phyloP scores from a whole-genome alignment of 2,329 filamentous ascomycete species.

The Cladosporium phlei region DNA sequence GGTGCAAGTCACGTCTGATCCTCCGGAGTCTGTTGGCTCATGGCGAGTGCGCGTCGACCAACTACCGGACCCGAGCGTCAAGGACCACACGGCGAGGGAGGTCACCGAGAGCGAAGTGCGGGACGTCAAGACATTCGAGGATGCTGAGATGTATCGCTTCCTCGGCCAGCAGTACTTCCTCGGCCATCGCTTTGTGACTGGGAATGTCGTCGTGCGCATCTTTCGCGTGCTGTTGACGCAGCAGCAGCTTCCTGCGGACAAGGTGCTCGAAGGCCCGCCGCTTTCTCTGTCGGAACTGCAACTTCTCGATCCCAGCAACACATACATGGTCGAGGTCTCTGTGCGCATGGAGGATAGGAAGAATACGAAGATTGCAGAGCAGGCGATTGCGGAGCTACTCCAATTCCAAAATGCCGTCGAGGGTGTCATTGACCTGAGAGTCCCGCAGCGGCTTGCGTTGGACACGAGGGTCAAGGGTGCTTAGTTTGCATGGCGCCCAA shows the following conservation, averaged over 20 bases:
- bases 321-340: constrained; percentile 55
- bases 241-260: constrained; percentile 3
- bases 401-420: constrained; percentile 52
- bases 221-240: constrained; percentile 46
- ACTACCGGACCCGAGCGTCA: constrained; percentile 46
- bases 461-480: constrained; percentile 52
- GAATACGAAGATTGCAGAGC: constrained; percentile 50
- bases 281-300: constrained; percentile 40
- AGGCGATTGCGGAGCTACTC: constrained; percentile 50
- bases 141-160: constrained; percentile 20
- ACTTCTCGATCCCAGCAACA: constrained; percentile 52
- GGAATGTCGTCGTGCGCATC: constrained; percentile 54
- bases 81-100: constrained; percentile 50
- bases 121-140: constrained; percentile 38
- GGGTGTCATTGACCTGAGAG: constrained; percentile 52
- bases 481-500: not conserved
- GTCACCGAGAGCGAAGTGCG: constrained; percentile 46
- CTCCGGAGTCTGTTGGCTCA: constrained; percentile 11
- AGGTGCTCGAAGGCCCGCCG: constrained; percentile 34
- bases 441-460: constrained; percentile 54
- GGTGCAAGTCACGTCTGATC: constrained; percentile 9
- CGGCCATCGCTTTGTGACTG: constrained; percentile 54
- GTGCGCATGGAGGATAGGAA: constrained; percentile 53
- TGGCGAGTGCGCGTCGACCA: constrained; percentile 27
- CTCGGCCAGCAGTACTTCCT: constrained; percentile 51